A percentile compares a stretch with the other conserved stretches of the same genome.
Conservation (phyloP, 306 rosid genomes). For the Ormosia emarginata region DNA sequence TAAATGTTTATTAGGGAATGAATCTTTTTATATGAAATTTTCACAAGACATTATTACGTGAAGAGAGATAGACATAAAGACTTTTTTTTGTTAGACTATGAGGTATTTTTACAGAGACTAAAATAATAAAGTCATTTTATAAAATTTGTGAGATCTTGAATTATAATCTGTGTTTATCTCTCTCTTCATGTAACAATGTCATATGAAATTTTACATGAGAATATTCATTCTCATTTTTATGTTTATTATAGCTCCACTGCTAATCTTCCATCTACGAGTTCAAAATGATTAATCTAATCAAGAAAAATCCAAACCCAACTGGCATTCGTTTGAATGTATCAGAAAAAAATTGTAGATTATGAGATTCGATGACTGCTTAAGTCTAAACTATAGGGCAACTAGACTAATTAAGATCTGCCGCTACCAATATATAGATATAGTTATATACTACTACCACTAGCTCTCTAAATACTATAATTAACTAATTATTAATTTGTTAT, state of each 20-base stretch:
- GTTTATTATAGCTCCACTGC: slow-evolving; percentile 6
- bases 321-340: slow-evolving; percentile 66
- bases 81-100: too few relatives aligned
- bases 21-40: too few relatives aligned
- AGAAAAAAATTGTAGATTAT: slow-evolving; percentile 36
- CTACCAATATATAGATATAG: background rate
- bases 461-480: background rate
- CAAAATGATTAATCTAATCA: slow-evolving; percentile 17
- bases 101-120: too few relatives aligned
- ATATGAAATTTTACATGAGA: too few relatives aligned
- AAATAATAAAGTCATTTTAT: too few relatives aligned
- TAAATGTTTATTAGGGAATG: background rate
- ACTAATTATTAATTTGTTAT: background rate
- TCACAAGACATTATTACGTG: too few relatives aligned
- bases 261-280: slow-evolving; percentile 24
- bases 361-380: slow-evolving; percentile 38
- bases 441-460: background rate
- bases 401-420: slow-evolving; percentile 21
- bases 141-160: too few relatives aligned
- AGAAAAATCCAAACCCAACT: slow-evolving; percentile 48
- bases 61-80: too few relatives aligned
- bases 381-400: slow-evolving; percentile 30
- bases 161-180: too few relatives aligned
- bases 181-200: too few relatives aligned
- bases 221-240: too few relatives aligned